A percentile compares a stretch with the other conserved stretches of the same genome.
These are phyloP conservation scores for Chenopodium suecicum DNA, from an alignment of 148 eudicot genomes.

Conservation along the genomic window DNA sequence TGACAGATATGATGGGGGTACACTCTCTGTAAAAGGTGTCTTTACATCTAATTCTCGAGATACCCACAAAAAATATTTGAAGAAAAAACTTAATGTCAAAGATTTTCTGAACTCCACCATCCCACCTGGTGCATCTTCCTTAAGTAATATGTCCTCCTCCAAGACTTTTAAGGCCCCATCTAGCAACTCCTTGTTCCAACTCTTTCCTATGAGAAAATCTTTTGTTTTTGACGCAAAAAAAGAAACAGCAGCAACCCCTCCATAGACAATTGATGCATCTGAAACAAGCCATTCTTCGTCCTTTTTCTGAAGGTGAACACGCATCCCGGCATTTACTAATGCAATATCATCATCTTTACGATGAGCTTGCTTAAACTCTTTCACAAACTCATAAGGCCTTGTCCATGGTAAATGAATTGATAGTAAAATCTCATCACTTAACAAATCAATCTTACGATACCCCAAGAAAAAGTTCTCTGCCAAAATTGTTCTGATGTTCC, in stretches of 20 bases:
- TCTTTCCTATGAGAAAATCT: slow-evolving; percentile 60
- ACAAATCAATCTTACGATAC: slow-evolving; percentile 86
- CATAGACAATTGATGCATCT: slow-evolving; percentile 89
- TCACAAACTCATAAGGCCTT: slow-evolving; percentile 67
- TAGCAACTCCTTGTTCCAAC: slow-evolving; percentile 72
- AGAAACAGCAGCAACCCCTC: slow-evolving; percentile 92
- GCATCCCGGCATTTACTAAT: slow-evolving; percentile 95
- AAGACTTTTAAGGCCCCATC: slow-evolving; percentile 56
- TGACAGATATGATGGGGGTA: slow-evolving; percentile 65
- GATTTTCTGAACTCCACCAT: slow-evolving; percentile 98
- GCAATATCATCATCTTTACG: slow-evolving; percentile 99
- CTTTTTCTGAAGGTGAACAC: slow-evolving; percentile 67
- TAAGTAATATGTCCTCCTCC: slow-evolving; percentile 66
- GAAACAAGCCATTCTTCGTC: slow-evolving; percentile 69
- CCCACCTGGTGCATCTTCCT: slow-evolving; percentile 97
- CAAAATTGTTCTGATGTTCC: slow-evolving; percentile 53
- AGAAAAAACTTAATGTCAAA: slow-evolving; percentile 82
- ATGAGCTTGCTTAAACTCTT: slow-evolving; percentile 97
- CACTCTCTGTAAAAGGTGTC: slow-evolving; percentile 37
- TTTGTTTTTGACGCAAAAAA: slow-evolving; percentile 61
- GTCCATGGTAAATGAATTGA: slow-evolving; percentile 91
- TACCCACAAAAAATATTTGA: slow-evolving; percentile 83
- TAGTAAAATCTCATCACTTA: slow-evolving; percentile 68
- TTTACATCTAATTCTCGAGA: slow-evolving; percentile 66
- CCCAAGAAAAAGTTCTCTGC: slow-evolving; percentile 92